Conservation (phyloP, 805 yeast species). For the Phaffomyces thermotolerans region DNA sequence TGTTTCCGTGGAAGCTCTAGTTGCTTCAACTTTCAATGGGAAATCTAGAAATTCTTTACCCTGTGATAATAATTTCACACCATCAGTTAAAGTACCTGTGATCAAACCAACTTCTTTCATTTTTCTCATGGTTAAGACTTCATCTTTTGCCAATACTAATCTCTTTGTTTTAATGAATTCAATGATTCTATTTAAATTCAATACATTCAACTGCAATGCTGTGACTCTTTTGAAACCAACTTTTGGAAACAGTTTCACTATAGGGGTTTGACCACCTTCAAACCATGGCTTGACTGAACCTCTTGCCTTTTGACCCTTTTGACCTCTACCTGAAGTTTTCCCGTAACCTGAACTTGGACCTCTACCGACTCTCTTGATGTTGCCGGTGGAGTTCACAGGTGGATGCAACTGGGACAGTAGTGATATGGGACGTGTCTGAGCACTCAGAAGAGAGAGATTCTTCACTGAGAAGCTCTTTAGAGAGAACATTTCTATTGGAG, state of each 20-base stretch:
- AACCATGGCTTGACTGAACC: constrained; percentile 87
- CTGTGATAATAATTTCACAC: constrained; percentile 73
- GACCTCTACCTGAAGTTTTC: constrained; percentile 95
- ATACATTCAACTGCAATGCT: constrained; percentile 36
- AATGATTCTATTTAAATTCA: constrained; percentile 66
- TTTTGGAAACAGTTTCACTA: constrained; percentile 73
- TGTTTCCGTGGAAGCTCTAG: constrained; percentile 71
- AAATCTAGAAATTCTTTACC: constrained; percentile 45
- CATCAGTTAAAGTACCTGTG: constrained; percentile 65
- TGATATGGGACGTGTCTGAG: constrained; percentile 32
- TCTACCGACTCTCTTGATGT: constrained; percentile 79
- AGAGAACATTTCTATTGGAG: neutral
- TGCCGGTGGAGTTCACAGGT: constrained; percentile 50
- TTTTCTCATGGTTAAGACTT: constrained; percentile 62
- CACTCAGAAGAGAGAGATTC: neutral
- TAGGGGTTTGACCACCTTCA: constrained; percentile 99
- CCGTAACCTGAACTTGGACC: constrained; percentile 93
- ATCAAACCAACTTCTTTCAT: constrained; percentile 72
- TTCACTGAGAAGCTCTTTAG: neutral
- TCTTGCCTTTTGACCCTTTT: constrained; percentile 97
- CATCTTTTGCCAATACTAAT: constrained; percentile 49
- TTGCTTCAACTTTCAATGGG: constrained; percentile 73
- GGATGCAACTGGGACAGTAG: constrained; percentile 51
- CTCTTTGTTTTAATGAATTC: constrained; percentile 64
- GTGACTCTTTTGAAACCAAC: constrained; percentile 73